phyloP scores from a whole-genome alignment of 2,329 filamentous ascomycete genomes.

The Aspergillus floridensis region DNA sequence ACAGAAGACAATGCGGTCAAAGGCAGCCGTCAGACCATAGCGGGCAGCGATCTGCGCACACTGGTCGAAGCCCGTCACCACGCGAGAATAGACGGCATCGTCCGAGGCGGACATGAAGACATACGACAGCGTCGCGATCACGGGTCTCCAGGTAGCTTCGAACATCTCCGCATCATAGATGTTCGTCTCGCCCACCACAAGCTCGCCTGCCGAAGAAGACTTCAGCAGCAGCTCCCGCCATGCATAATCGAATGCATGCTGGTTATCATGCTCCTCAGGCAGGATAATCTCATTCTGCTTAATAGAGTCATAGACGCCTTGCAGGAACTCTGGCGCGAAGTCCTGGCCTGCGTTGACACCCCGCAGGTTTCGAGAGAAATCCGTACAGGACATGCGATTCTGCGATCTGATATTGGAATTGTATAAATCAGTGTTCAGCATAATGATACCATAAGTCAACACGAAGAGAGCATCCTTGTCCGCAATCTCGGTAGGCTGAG shows the following conservation, averaged over 20 bases:
- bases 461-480: conserved; percentile 88
- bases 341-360: conserved; percentile 84
- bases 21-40: conserved; percentile 76
- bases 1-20: conserved; percentile 90
- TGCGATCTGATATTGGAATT: conserved; percentile 77
- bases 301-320: conserved; percentile 87
- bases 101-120: conserved; percentile 99
- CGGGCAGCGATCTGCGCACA: conserved; percentile 88
- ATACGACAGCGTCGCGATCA: conserved; percentile 91
- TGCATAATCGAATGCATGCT: conserved; percentile 93
- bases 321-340: conserved; percentile 78
- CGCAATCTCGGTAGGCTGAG: conserved; percentile 69
- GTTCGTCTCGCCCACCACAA: conserved; percentile 83
- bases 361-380: conserved; percentile 85
- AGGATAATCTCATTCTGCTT: conserved; percentile 92
- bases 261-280: conserved; percentile 94
- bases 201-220: conserved; percentile 68
- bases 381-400: conserved; percentile 78
- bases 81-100: conserved; percentile 88
- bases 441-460: conserved; percentile 92
- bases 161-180: conserved; percentile 98
- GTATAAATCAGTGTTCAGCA: conserved; percentile 95
- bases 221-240: conserved; percentile 94
- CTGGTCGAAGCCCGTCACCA: conserved; percentile 93
- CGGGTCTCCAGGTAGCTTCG: conserved; percentile 88